Percentiles rank a stretch among this genome's conserved stretches.
Conservation (phyloP, 371 early-diverging fungal genomes). For the Mortierella sp. region DNA sequence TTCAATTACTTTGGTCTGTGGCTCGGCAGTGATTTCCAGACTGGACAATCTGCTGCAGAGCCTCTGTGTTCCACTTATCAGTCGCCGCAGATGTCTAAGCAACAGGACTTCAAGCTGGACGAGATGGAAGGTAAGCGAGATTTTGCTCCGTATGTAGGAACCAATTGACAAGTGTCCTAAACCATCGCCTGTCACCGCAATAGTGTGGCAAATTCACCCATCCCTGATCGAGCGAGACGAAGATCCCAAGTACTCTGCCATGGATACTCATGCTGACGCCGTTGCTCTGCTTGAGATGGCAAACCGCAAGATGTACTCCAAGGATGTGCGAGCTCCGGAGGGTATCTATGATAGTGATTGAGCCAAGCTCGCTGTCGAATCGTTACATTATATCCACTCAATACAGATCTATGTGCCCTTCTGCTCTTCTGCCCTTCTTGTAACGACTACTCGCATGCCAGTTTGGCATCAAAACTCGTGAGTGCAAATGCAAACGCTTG, state of each 20-base stretch:
- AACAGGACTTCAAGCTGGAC: conserved; percentile 76
- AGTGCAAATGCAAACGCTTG: conserved; percentile 96
- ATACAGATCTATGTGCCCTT: background rate
- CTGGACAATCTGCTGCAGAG: conserved; percentile 79
- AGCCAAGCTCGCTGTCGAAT: background rate
- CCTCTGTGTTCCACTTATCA: conserved; percentile 77
- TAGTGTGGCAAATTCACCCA: conserved; percentile 79
- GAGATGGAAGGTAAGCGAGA: conserved; percentile 72
- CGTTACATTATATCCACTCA: background rate
- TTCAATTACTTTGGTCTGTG: conserved; percentile 86
- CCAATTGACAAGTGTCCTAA: background rate
- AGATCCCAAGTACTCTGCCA: conserved; percentile 62
- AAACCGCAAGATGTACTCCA: conserved; percentile 81
- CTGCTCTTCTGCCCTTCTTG: background rate
- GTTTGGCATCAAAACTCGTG: conserved; percentile 90
- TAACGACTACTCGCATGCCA: conserved; percentile 82
- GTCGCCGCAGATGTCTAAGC: conserved; percentile 67
- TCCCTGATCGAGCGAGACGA: conserved; percentile 67
- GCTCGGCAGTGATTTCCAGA: conserved; percentile 72
- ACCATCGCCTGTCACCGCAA: conserved; percentile 5
- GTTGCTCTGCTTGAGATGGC: conserved; percentile 91
- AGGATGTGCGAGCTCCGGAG: conserved; percentile 67
- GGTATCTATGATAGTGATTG: conserved; percentile 40
- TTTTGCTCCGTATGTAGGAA: too few relatives aligned
- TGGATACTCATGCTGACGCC: conserved; percentile 75